Percentiles rank a stretch among this genome's conserved stretches.
These are phyloP conservation scores for Fusarium sp. DNA, from an alignment of 2,329 filamentous ascomycete species.

Conservation along the genomic window DNA sequence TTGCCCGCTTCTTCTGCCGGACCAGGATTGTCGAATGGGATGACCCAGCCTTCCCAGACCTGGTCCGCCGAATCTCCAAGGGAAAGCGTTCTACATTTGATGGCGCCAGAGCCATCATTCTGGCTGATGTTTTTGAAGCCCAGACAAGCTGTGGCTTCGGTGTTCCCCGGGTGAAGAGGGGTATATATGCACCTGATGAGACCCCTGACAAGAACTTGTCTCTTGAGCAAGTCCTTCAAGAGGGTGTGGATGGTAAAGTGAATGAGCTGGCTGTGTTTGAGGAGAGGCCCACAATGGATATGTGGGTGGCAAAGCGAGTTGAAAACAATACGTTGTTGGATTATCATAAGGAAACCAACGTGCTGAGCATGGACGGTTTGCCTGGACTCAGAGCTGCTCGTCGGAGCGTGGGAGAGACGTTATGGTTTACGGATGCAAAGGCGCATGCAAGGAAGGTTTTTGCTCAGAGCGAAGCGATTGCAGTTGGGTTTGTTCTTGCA, in stretches of 20 bases:
- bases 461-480: slow-evolving; percentile 45
- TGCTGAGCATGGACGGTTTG: slow-evolving; percentile 64
- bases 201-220: slow-evolving; percentile 23
- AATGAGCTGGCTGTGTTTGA: slow-evolving; percentile 55
- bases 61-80: slow-evolving; percentile 55
- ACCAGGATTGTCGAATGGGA: slow-evolving; percentile 68
- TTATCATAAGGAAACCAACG: slow-evolving; percentile 67
- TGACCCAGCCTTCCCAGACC: slow-evolving; percentile 55
- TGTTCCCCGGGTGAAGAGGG: slow-evolving; percentile 62
- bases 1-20: slow-evolving; percentile 70
- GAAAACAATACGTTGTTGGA: slow-evolving; percentile 57
- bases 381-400: slow-evolving; percentile 64
- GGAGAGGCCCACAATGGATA: slow-evolving; percentile 63
- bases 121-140: slow-evolving; percentile 69
- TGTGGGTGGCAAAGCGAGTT: slow-evolving; percentile 58
- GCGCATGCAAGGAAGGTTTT: slow-evolving; percentile 39
- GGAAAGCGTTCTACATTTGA: slow-evolving; percentile 50
- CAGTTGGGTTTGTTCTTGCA: slow-evolving; percentile 45
- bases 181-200: slow-evolving; percentile 45
- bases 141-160: slow-evolving; percentile 74
- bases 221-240: slow-evolving; percentile 38
- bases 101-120: slow-evolving; percentile 66
- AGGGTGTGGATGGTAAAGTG: slow-evolving; percentile 37
- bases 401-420: slow-evolving; percentile 55
- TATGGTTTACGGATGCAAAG: slow-evolving; percentile 53